These are phyloP conservation scores for Gonapodya prolifera DNA, from an alignment of 192 early-diverging fungal genomes.

Conservation along the genomic window DNA sequence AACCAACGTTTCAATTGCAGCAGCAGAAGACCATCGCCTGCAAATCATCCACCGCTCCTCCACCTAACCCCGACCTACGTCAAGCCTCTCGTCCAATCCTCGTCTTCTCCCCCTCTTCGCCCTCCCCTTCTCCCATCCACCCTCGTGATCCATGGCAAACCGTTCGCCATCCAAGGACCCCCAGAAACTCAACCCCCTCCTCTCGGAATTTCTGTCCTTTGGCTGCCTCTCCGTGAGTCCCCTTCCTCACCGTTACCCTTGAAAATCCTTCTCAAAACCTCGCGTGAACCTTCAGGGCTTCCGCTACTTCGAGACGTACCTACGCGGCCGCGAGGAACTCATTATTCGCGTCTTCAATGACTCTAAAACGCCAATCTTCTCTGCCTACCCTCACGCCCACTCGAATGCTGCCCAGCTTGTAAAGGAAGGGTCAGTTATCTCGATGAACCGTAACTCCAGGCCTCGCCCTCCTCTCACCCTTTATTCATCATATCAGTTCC, in stretches of 20 bases:
- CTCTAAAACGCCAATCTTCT: conserved; percentile 12
- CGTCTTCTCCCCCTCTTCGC: too few relatives aligned
- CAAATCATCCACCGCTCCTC: too few relatives aligned
- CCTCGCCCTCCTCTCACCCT: too few relatives aligned
- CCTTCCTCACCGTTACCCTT: neutral
- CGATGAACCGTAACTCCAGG: too few relatives aligned
- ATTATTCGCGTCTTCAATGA: conserved; percentile 45
- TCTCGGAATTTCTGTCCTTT: neutral
- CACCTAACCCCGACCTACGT: too few relatives aligned
- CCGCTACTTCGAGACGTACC: conserved; percentile 46
- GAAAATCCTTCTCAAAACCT: neutral
- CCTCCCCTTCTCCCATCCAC: too few relatives aligned
- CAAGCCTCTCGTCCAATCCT: too few relatives aligned
- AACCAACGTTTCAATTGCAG: too few relatives aligned
- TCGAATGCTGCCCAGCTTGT: neutral
- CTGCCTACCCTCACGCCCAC: conserved; percentile 9
- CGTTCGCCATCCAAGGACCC: neutral
- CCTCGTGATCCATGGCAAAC: neutral
- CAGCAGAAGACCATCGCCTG: too few relatives aligned
- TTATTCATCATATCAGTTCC: too few relatives aligned
- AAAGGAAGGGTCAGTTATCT: conserved; percentile 4
- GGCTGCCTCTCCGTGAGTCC: neutral
- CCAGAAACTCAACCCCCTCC: neutral
- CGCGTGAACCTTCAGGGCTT: conserved; percentile 20
- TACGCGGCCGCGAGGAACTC: conserved; percentile 57